Percentiles rank a stretch among this genome's conserved stretches.
Conservation (phyloP, 371 early-diverging fungal genomes). For the Haplosporangium sp. region DNA sequence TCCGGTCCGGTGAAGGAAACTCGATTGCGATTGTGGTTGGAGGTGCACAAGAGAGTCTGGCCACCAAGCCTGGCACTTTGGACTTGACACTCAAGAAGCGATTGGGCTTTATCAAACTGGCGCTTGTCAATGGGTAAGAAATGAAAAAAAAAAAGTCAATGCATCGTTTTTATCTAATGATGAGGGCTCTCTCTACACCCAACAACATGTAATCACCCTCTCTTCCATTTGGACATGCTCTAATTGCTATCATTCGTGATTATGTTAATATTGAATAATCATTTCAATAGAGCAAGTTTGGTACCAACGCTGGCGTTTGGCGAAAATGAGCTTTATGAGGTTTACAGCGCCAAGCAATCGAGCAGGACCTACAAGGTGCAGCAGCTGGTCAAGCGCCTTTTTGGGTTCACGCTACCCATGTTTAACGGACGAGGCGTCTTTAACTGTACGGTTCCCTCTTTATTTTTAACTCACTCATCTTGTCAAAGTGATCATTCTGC, state of each 20-base stretch:
- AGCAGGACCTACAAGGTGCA: constrained; percentile 68
- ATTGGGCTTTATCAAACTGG: constrained; percentile 85
- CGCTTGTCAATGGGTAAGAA: constrained; percentile 73
- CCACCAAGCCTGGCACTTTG: constrained; percentile 70
- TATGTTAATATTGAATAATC: no score
- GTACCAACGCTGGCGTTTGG: constrained; percentile 87
- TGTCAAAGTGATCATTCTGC: constrained; percentile 8
- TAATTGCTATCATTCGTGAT: no score
- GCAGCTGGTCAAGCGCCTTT: constrained; percentile 65
- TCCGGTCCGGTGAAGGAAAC: constrained; percentile 80
- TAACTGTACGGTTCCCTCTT: constrained; percentile 62
- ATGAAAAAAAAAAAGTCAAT: neutral
- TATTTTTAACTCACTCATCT: neutral
- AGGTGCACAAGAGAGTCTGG: constrained; percentile 82
- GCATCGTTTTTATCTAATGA: neutral
- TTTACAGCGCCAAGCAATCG: constrained; percentile 64
- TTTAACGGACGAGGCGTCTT: constrained; percentile 83
- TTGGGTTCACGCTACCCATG: constrained; percentile 78
- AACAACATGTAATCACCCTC: no score
- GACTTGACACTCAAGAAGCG: constrained; percentile 78
- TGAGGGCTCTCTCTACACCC: neutral
- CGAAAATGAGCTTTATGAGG: constrained; percentile 84
- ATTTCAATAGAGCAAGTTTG: constrained; percentile 61
- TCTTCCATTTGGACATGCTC: no score
- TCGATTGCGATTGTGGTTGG: constrained; percentile 84